A percentile compares a stretch with the other conserved stretches of the same genome.
Conservation (phyloP, 2,329 filamentous ascomycete species). For the Pseudocercospora ulei region DNA sequence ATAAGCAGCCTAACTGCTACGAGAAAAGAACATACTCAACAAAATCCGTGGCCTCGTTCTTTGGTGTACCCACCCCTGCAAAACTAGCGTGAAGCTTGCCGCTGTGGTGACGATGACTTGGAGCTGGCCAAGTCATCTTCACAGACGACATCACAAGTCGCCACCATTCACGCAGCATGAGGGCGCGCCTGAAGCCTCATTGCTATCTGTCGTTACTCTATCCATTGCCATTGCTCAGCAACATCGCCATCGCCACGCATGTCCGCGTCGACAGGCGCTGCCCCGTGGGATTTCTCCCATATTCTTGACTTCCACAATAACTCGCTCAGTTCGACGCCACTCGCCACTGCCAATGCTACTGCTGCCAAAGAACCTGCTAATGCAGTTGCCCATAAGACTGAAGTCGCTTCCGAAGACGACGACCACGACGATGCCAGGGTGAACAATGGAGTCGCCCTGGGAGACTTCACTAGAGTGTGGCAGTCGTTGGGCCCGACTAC, state of each 20-base stretch:
- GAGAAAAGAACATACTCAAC: no score
- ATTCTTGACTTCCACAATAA: constrained; percentile 38
- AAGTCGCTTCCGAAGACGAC: neutral
- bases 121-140: no score
- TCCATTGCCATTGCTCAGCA: neutral
- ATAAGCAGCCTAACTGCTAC: no score
- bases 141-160: no score
- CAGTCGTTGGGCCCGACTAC: constrained; percentile 36
- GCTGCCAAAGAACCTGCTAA: no score
- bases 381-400: neutral
- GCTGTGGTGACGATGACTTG: no score
- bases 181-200: neutral
- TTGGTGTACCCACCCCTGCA: no score
- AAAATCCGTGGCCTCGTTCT: no score
- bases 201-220: neutral
- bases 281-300: constrained; percentile 42
- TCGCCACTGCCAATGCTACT: constrained; percentile 5
- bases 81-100: no score
- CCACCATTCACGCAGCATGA: no score
- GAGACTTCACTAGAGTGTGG: constrained; percentile 43
- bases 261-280: constrained; percentile 31
- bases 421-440: constrained; percentile 10
- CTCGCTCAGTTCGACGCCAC: constrained; percentile 16
- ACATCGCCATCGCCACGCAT: constrained; percentile 20
- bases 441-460: constrained; percentile 29